phyloP scores from a whole-genome alignment of 192 early-diverging fungal species.

The Radiomyces spectabilis region DNA sequence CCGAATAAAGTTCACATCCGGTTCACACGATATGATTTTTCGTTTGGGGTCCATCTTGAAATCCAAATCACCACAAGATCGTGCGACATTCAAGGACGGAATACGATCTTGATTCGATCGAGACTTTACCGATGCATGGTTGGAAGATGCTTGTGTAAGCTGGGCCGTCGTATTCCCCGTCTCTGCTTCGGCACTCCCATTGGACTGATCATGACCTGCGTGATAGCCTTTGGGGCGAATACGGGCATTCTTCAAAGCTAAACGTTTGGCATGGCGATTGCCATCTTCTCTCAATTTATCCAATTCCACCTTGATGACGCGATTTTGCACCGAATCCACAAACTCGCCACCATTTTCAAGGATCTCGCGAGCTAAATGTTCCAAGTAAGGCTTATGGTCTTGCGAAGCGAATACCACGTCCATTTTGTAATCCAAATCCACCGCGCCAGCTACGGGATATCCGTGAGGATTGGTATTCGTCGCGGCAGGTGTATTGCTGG shows the following conservation, averaged over 20 bases:
- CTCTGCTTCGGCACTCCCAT: conserved; percentile 6
- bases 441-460: background rate
- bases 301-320: conserved; percentile 43
- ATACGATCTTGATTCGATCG: conserved; percentile 16
- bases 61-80: conserved; percentile 48
- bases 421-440: conserved; percentile 34
- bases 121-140: background rate
- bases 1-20: conserved; percentile 46
- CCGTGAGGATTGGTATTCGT: background rate
- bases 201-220: conserved; percentile 7
- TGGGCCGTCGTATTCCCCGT: background rate
- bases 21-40: conserved; percentile 42
- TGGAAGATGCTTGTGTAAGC: background rate
- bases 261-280: conserved; percentile 32
- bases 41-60: conserved; percentile 46
- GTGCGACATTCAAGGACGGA: conserved; percentile 48
- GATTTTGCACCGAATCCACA: conserved; percentile 48
- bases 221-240: conserved; percentile 32
- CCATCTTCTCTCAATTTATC: conserved; percentile 38
- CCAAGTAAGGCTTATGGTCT: conserved; percentile 51
- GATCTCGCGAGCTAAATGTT: conserved; percentile 46
- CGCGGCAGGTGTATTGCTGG: background rate
- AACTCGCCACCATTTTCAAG: conserved; percentile 53
- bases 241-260: conserved; percentile 48
- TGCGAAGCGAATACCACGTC: conserved; percentile 44